These are phyloP conservation scores for Phytomonas sp. DNA, from an alignment of 208 protist genomes.

Conservation along the genomic window DNA sequence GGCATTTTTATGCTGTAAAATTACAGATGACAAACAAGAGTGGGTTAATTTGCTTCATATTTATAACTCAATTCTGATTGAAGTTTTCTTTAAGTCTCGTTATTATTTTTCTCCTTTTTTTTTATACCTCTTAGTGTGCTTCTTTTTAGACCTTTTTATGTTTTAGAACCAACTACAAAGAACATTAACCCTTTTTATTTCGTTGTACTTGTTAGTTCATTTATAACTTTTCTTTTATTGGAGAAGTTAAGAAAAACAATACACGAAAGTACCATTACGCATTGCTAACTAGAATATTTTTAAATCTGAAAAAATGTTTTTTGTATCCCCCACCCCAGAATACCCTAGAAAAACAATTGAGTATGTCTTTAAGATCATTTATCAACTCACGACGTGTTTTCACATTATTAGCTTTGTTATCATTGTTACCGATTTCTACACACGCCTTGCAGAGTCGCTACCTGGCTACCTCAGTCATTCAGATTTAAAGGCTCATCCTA, in stretches of 20 bases:
- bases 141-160: neutral
- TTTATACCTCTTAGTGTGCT: conserved; percentile 2
- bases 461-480: conserved; percentile 44
- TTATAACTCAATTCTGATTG: neutral
- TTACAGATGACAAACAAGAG: neutral
- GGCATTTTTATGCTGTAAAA: neutral
- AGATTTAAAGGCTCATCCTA: conserved; percentile 23
- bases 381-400: conserved; percentile 33
- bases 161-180: neutral
- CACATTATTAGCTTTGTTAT: conserved; percentile 47
- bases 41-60: neutral
- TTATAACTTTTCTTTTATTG: neutral
- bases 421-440: conserved; percentile 62
- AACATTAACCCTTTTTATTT: neutral
- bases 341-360: conserved; percentile 60
- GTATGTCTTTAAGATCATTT: conserved; percentile 57
- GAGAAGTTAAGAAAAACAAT: neutral
- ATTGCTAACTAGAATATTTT: neutral
- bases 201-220: neutral
- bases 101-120: conserved; percentile 2
- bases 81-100: neutral
- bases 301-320: conserved; percentile 41
- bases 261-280: neutral
- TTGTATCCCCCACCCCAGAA: conserved; percentile 56
- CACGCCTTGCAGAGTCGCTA: conserved; percentile 40